A percentile compares a stretch with the other conserved stretches of the same genome.
Evolutionary conservation across 2,329 filamentous ascomycete species (phyloP).

Genomic region (Fusarium concolor): DNA sequence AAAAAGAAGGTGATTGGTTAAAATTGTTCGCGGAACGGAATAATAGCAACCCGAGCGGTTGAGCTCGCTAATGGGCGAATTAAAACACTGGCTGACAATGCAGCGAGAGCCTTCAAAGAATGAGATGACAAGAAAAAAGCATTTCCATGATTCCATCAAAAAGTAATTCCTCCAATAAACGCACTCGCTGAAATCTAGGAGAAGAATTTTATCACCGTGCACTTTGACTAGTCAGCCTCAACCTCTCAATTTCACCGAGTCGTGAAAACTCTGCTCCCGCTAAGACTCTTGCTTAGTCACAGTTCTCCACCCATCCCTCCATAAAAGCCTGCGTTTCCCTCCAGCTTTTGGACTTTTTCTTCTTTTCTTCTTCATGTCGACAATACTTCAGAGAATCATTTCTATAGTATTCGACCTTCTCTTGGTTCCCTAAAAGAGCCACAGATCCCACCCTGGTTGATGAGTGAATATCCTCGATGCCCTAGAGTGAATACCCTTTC

Average conservation of each 20-base stretch:
- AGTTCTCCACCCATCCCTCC: slow-evolving; percentile 3
- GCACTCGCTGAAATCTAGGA: neutral
- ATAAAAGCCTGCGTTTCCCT: slow-evolving; percentile 22
- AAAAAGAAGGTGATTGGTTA: no score
- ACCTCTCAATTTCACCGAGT: neutral
- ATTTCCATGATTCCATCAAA: neutral
- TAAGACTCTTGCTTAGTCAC: neutral
- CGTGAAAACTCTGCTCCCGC: neutral
- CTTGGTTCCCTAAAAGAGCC: slow-evolving; percentile 93
- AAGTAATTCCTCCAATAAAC: neutral
- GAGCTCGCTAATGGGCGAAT: no score
- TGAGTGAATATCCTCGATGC: slow-evolving; percentile 78
- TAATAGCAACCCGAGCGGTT: no score
- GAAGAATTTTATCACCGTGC: slow-evolving; percentile 5
- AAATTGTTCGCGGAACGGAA: no score
- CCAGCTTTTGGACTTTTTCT: slow-evolving; percentile 53
- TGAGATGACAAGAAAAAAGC: neutral
- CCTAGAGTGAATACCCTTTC: slow-evolving; percentile 46
- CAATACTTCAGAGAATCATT: slow-evolving; percentile 87
- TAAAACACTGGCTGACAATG: no score
- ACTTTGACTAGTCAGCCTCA: slow-evolving; percentile 12
- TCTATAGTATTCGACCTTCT: slow-evolving; percentile 96
- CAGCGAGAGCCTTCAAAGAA: no score
- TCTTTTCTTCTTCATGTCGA: slow-evolving; percentile 69
- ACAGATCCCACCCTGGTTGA: slow-evolving; percentile 78